Evolutionary conservation across 2,329 filamentous ascomycete species (phyloP), one percentile per base, ranked within the genome.

Genomic region (Cryphonectria carpinicola): DNA sequence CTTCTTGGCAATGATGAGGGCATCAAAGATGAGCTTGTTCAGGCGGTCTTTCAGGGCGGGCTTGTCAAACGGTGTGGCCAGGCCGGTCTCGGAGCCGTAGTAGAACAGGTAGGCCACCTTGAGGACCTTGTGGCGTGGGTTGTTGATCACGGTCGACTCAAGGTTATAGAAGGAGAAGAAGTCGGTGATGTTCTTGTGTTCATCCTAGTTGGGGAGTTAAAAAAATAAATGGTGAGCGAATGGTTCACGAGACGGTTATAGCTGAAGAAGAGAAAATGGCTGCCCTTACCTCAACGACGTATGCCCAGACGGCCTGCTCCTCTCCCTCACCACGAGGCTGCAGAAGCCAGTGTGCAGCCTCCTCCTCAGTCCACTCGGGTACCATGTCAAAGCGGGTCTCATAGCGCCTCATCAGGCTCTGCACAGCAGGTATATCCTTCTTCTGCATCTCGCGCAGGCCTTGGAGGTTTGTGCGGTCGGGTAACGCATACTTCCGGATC

Each of bases 131-230:
- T 97, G 92, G 79, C 93, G 93, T 62, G 88, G 84, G 78, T 94
- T 90, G 75, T 92, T 90, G 77, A 99, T 97, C 71, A 98, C 92
- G 1, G 94, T 96, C 22, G 94, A 97, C 80, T 97, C 94, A 46
- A 99, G 91, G 78, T 90, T 91, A 85, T 98, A 99, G 84, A 98
- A 99, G 52, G 94, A 98, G 83, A 98, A 92, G 83, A 97, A 98
- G 82, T 99, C 96, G 52, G 94, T 98, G 78, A 99, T 93, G 76
- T 94, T 94, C 73, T 92, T 88, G 66, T 91, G 89, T 63, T 89
- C 81, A 71, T 87, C 82, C 85, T 86, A 73, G n/a, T 32, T 32
- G 32, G 32, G 37, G 11, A 19, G 13, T 11, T 1, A 13, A 49
- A 49, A 7, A 43, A 43, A 43, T 35, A 28, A 52, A 67, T 46